phyloP scores from a whole-genome alignment of 257 asterid genomes.

The Solanum dulcamara region DNA sequence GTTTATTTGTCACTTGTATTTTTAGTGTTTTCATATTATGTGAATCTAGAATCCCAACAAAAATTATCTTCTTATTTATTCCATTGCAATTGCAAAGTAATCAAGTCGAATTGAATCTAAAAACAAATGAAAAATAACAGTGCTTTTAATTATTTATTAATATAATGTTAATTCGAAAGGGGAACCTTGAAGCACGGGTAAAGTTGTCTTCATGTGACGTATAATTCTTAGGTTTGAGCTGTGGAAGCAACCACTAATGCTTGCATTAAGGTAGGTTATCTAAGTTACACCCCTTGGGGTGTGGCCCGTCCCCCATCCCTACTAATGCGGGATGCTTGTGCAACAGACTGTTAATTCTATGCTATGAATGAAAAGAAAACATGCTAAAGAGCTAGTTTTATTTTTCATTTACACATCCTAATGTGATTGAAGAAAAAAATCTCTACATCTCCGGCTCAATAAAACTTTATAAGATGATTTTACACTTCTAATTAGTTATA shows the following conservation, averaged over 20 bases:
- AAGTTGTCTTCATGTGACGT: not conserved
- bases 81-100: not conserved
- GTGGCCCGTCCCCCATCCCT: not conserved
- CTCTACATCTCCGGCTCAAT: not conserved
- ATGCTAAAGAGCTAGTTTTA: not conserved
- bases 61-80: not conserved
- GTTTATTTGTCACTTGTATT: not conserved
- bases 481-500: not conserved
- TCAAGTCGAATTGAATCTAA: not conserved
- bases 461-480: not conserved
- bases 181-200: not conserved
- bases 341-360: not conserved
- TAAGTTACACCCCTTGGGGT: not conserved
- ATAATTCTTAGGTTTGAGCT: not conserved
- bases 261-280: not conserved
- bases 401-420: not conserved
- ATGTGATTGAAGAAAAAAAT: not conserved
- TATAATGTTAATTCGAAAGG: not conserved
- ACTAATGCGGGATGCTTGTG: not conserved
- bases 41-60: not conserved
- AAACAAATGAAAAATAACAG: not conserved
- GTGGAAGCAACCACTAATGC: not conserved
- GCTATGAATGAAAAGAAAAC: not conserved
- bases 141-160: not conserved
- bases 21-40: not conserved